Conservation (phyloP, 225 moss, liverwort and hornwort genomes). For the Climacium dendroides region DNA sequence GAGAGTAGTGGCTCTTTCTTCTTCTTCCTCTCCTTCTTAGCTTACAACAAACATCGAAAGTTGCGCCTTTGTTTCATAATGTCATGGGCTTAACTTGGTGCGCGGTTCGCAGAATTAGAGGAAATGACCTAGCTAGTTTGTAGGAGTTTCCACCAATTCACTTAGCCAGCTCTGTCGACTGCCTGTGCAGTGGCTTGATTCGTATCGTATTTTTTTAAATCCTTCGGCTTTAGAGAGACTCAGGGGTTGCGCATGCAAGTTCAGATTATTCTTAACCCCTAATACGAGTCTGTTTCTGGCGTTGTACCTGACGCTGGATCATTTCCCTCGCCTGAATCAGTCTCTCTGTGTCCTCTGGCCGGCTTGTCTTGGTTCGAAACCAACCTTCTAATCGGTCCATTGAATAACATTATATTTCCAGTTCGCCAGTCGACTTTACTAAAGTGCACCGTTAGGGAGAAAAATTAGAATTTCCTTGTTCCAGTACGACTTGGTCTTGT, state of each 20-base stretch:
- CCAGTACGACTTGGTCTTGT: slow-evolving; percentile 8
- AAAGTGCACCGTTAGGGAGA: slow-evolving; percentile 8
- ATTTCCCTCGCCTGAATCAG: background rate
- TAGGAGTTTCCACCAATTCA: background rate
- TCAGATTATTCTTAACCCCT: background rate
- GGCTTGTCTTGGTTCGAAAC: background rate
- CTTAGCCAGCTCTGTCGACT: background rate
- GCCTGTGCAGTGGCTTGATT: background rate
- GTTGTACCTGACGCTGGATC: background rate
- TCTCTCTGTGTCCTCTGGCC: background rate
- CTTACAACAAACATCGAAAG: background rate
- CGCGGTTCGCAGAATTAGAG: background rate
- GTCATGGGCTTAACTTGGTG: slow-evolving; percentile 11
- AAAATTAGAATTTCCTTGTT: slow-evolving; percentile 6
- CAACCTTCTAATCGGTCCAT: background rate
- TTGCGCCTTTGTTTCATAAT: background rate
- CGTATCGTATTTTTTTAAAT: background rate
- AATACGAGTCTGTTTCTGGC: background rate
- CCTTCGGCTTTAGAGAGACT: background rate
- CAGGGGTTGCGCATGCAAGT: background rate
- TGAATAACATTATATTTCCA: background rate
- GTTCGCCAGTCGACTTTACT: background rate
- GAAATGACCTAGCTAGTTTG: background rate
- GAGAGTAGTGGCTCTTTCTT: background rate
- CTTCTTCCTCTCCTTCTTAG: background rate